Base-by-base conservation (phyloP, 345 rosid genomes). In the Eutrema japonicum region DNA sequence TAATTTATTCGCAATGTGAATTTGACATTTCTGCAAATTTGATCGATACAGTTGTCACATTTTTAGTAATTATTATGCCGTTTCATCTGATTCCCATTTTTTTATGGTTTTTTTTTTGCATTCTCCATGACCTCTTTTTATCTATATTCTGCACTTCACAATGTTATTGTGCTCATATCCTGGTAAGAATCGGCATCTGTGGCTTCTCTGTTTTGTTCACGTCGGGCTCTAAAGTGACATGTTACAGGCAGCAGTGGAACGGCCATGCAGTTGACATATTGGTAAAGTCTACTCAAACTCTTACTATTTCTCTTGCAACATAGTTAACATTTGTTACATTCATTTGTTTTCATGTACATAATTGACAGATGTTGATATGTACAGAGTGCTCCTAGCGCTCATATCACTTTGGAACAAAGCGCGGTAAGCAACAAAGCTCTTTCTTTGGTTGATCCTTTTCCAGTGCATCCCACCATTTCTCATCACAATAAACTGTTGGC, bases 381-480 rank as follows among this genome's bases (percentile, higher is more conserved):
- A 14, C 7, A 62, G 58, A 42, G 5, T 10, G 27, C 53, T 43
- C 49, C 2, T 52, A 35, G 55, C 54, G 68, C 10, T 6, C n/a
- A 32, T 47, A 47, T 82, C 80, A 80, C 53, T 64, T 74, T 52
- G 82, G 55, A 69, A 73, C 70, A 64, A 85, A 83, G 36, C 77
- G 41, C 1, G 78, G 80, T 58, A 68, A 55, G 54, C 57, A 77
- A 66, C n/a, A 53, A 58, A 51, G 22, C 67, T 38, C 67, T 60
- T 18, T 56, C 68, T 27, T 64, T 45, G 70, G 37, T 35, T 75
- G 70, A 32, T 82, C 75, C 70, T 80, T 64, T 50, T 77, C 67
- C 60, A 81, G 59, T 51, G 81, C 80, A 36, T 79, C 77, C 86
- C 89, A 85, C 89, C 89, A 85, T 37, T 77, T 66, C 71, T 75